Evolutionary conservation across 164 flowering plant species (phyloP).

Genomic region (Nymphaea colorata): DNA sequence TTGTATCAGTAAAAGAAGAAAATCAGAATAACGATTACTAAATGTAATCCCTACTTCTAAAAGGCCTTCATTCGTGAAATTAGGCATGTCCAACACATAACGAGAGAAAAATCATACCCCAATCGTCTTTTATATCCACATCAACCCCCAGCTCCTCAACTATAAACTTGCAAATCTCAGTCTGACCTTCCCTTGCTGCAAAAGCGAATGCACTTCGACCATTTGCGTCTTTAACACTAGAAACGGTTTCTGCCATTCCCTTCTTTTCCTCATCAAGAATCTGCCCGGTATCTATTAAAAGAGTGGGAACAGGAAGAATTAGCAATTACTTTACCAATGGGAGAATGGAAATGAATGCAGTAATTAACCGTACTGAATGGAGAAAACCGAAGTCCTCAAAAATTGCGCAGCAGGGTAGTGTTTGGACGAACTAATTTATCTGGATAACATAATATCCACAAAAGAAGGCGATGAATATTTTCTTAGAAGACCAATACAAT

Average conservation of each 20-base stretch:
- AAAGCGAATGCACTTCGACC: slow-evolving; percentile 91
- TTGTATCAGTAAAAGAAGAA: too few relatives aligned
- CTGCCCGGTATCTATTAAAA: slow-evolving; percentile 32
- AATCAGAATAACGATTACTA: too few relatives aligned
- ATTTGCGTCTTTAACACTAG: slow-evolving; percentile 80
- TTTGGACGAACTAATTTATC: too few relatives aligned
- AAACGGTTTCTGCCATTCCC: slow-evolving; percentile 52
- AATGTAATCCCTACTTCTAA: too few relatives aligned
- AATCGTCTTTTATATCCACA: slow-evolving; percentile 67
- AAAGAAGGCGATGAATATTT: too few relatives aligned
- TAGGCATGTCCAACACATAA: neutral
- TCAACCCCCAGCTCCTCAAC: slow-evolving; percentile 71
- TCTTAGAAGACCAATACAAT: too few relatives aligned
- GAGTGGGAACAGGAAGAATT: slow-evolving; percentile 3
- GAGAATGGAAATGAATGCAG: neutral
- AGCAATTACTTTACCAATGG: neutral
- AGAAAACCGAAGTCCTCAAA: too few relatives aligned
- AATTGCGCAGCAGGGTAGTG: too few relatives aligned
- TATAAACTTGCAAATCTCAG: slow-evolving; percentile 86
- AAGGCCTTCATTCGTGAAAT: neutral
- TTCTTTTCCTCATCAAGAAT: slow-evolving; percentile 64
- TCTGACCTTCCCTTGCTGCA: slow-evolving; percentile 87
- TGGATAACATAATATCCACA: too few relatives aligned
- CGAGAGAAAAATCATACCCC: slow-evolving; percentile 29
- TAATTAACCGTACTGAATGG: neutral